Evolutionary conservation across 345 rosid genomes (phyloP).

Genomic region (Sonneratia caseolaris): DNA sequence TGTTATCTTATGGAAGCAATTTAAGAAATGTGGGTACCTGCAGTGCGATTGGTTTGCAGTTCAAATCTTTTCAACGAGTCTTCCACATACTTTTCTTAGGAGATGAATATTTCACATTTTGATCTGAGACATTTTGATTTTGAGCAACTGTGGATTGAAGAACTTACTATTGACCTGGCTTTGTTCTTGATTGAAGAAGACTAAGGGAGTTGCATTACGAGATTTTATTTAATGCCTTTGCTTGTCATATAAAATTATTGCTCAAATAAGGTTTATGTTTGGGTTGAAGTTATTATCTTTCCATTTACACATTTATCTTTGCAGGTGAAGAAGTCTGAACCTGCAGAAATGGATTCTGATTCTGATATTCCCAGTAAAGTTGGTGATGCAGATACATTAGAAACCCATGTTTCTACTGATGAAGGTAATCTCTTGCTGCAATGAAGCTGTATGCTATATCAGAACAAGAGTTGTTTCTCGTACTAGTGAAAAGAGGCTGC

Average conservation of each 20-base stretch:
- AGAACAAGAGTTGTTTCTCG: background rate
- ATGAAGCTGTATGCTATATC: background rate
- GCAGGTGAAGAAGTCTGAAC: slow-evolving; percentile 62
- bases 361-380: slow-evolving; percentile 20
- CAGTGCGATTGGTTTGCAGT: too few relatives aligned
- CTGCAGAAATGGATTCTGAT: slow-evolving; percentile 28
- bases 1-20: background rate
- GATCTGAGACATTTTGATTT: background rate
- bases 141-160: background rate
- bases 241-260: background rate
- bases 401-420: slow-evolving; percentile 21
- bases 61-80: too few relatives aligned
- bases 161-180: background rate
- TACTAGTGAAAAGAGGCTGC: background rate
- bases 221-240: background rate
- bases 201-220: background rate
- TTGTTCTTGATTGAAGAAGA: background rate
- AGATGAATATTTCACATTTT: too few relatives aligned
- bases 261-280: background rate
- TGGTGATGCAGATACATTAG: slow-evolving; percentile 33
- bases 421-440: slow-evolving; percentile 30
- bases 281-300: background rate
- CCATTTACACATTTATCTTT: background rate
- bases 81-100: too few relatives aligned
- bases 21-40: too few relatives aligned